phyloP scores from a whole-genome alignment of 192 early-diverging fungal species.

The Coemansia sp. region DNA sequence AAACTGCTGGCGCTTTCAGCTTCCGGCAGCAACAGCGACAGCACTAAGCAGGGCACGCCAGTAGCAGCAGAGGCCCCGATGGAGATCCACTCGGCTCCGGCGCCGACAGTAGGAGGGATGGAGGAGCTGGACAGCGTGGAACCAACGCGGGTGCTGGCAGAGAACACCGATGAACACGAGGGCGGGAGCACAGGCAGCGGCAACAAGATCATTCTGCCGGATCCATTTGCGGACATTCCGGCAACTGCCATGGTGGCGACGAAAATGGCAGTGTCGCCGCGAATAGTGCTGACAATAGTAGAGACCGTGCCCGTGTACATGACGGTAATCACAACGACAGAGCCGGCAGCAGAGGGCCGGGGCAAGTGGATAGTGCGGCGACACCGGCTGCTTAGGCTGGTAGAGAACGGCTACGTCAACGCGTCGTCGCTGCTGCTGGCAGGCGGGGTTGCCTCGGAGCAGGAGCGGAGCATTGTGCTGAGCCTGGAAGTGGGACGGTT shows the following conservation, averaged over 20 bases:
- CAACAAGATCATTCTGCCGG: constrained; percentile 40
- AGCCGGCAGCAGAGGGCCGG: constrained; percentile 30
- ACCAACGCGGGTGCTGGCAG: constrained; percentile 28
- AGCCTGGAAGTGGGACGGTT: constrained; percentile 79
- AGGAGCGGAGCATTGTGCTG: constrained; percentile 80
- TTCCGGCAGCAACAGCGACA: neutral
- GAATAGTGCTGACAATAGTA: constrained; percentile 51
- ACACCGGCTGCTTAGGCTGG: constrained; percentile 71
- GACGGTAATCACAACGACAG: constrained; percentile 50
- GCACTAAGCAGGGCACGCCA: neutral
- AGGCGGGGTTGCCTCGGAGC: constrained; percentile 80
- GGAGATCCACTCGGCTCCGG: constrained; percentile 2
- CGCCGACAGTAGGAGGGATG: neutral
- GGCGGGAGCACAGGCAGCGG: constrained; percentile 9
- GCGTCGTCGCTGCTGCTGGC: constrained; percentile 80
- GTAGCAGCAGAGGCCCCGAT: constrained; percentile 1
- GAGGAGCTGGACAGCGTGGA: constrained; percentile 40
- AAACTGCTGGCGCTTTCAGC: constrained; percentile 36
- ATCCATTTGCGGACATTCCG: constrained; percentile 47
- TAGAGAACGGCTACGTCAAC: constrained; percentile 85
- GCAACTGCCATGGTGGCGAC: constrained; percentile 50
- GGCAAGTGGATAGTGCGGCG: constrained; percentile 53
- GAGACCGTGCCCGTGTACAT: constrained; percentile 55
- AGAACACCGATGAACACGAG: constrained; percentile 39
- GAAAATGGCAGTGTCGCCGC: constrained; percentile 42